Evolutionary conservation across 139 green algal species (phyloP).

Genomic region (Deuterostichococcus epilithicus): DNA sequence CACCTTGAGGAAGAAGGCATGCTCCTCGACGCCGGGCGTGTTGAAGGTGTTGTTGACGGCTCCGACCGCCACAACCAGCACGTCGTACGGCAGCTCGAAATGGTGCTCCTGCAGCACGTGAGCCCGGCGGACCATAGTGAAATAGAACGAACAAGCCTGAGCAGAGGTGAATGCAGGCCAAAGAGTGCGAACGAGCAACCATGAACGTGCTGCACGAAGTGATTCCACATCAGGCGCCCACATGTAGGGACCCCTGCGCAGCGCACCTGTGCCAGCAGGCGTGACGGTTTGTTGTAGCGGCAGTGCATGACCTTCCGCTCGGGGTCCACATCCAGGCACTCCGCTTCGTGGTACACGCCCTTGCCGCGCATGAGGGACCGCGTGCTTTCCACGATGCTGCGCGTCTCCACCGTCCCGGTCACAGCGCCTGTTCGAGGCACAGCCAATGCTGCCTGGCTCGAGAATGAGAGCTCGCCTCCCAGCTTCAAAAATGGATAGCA

Average conservation of each 20-base stretch:
- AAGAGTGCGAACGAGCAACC: not conserved
- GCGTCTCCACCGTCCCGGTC: conserved; percentile 20
- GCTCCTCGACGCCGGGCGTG: conserved; percentile 47
- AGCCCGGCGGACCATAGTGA: not conserved
- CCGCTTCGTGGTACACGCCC: conserved; percentile 74
- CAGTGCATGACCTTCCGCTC: conserved; percentile 52
- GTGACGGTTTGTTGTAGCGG: conserved; percentile 16
- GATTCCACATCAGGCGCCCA: not conserved
- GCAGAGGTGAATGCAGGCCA: conserved; percentile 60
- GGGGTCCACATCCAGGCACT: conserved; percentile 68
- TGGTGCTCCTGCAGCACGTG: conserved; percentile 5
- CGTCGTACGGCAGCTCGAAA: conserved; percentile 63
- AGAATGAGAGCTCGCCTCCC: too few relatives aligned
- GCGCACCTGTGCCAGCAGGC: not conserved
- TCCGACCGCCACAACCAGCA: conserved; percentile 52
- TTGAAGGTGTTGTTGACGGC: conserved; percentile 55
- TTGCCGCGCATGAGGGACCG: conserved; percentile 21
- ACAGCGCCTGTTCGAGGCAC: conserved; percentile 12
- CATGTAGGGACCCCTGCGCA: not conserved
- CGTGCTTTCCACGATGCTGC: conserved; percentile 30
- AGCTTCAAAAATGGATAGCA: not conserved
- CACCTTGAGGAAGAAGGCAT: conserved; percentile 61
- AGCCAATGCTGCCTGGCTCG: too few relatives aligned
- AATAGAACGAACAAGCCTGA: conserved; percentile 32
- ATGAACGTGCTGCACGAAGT: not conserved